Conservation (phyloP, 345 rosid species). For the Firmiana major region DNA sequence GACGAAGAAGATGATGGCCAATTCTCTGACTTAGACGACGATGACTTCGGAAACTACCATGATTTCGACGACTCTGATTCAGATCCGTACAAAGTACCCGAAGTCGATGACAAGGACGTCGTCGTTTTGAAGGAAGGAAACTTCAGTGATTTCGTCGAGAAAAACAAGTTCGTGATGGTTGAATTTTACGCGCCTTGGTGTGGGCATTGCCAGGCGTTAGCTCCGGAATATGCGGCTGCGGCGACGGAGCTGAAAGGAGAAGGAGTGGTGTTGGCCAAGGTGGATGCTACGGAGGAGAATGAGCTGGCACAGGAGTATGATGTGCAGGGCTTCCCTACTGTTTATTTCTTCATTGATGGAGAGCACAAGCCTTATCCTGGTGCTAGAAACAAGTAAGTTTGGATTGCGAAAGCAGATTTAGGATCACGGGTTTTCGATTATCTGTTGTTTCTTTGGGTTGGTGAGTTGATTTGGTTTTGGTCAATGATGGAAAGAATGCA, state of each 20-base stretch:
- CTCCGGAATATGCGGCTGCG: conserved; percentile 97
- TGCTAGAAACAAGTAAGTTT: conserved; percentile 75
- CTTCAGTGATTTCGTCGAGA: conserved; percentile 62
- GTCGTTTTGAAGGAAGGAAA: conserved; percentile 76
- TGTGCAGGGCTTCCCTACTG: conserved; percentile 86
- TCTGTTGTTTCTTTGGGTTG: background rate
- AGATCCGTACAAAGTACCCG: conserved; percentile 56
- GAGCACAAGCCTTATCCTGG: conserved; percentile 78
- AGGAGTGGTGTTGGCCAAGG: conserved; percentile 79
- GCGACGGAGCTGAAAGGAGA: conserved; percentile 79
- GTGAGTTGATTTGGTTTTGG: background rate
- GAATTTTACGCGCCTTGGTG: conserved; percentile 99
- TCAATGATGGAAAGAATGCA: background rate
- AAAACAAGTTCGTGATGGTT: conserved; percentile 76
- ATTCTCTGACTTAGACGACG: conserved; percentile 38
- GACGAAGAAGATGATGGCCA: conserved; percentile 35
- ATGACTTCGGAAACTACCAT: conserved; percentile 46
- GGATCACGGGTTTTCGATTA: background rate
- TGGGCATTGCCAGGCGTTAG: conserved; percentile 91
- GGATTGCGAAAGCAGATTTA: background rate
- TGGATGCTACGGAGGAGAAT: conserved; percentile 91
- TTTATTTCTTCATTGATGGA: conserved; percentile 83
- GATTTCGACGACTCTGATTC: conserved; percentile 62
- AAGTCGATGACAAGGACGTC: conserved; percentile 86
- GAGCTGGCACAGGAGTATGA: conserved; percentile 82